phyloP scores from a whole-genome alignment of 805 yeast genomes.

The Henningerozyma blattae region DNA sequence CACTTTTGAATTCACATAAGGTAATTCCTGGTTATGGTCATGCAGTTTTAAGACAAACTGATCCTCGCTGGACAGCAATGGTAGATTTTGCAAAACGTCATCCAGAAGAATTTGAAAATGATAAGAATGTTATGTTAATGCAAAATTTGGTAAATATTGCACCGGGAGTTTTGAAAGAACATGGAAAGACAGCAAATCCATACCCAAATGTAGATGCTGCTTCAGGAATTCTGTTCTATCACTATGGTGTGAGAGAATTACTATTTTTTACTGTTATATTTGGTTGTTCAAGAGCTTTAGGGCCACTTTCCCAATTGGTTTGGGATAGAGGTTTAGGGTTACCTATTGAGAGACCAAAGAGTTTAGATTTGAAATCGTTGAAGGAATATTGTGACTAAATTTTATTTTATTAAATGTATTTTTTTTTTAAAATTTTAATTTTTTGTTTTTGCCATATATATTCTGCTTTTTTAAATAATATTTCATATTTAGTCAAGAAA shows the following conservation, averaged over 20 bases:
- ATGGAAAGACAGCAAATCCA: constrained; percentile 80
- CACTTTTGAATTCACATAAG: constrained; percentile 55
- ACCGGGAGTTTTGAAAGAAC: constrained; percentile 61
- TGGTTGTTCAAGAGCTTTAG: constrained; percentile 74
- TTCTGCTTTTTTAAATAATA: no score
- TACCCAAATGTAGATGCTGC: constrained; percentile 77
- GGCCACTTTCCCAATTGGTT: constrained; percentile 67
- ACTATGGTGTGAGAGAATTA: constrained; percentile 66
- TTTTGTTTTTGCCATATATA: no score
- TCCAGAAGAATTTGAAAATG: constrained; percentile 43
- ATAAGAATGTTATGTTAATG: constrained; percentile 56
- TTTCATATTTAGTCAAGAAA: no score
- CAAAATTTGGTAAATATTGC: constrained; percentile 55
- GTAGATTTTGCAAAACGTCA: constrained; percentile 48
- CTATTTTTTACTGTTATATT: constrained; percentile 70
- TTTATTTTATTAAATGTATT: no score
- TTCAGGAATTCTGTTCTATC: constrained; percentile 67
- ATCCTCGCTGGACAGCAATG: constrained; percentile 70
- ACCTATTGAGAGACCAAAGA: constrained; percentile 75
- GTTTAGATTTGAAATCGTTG: constrained; percentile 15
- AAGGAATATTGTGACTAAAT: no score
- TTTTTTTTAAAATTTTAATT: no score
- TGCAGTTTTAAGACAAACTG: constrained; percentile 74
- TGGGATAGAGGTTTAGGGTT: constrained; percentile 68
- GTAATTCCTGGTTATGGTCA: constrained; percentile 87